phyloP scores from a whole-genome alignment of 2,329 filamentous ascomycete species.

The Nothopassalora personata region DNA sequence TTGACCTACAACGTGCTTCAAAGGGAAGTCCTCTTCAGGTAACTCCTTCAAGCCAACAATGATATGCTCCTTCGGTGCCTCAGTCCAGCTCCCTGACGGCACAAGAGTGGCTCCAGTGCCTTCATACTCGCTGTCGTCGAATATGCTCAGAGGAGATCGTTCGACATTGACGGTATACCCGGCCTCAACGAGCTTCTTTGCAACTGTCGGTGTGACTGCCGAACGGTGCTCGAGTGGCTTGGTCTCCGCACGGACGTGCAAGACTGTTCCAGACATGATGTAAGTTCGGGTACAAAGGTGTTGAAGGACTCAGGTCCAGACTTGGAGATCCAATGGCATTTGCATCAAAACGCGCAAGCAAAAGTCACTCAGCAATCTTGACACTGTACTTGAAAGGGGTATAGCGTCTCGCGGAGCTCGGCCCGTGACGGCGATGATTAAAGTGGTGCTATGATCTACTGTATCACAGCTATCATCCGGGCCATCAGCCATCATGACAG shows the following conservation, averaged over 20 bases:
- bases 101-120: conserved; percentile 37
- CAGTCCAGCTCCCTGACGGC: conserved; percentile 37
- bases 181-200: conserved; percentile 38
- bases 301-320: neutral
- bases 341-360: neutral
- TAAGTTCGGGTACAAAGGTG: neutral
- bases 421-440: too few species aligned
- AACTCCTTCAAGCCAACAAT: conserved; percentile 40
- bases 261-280: conserved; percentile 25
- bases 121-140: conserved; percentile 38
- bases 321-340: neutral
- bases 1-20: conserved; percentile 55
- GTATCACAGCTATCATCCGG: too few species aligned
- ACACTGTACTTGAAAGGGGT: neutral
- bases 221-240: conserved; percentile 37
- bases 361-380: neutral
- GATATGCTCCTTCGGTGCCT: conserved; percentile 38
- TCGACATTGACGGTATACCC: conserved; percentile 40
- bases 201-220: conserved; percentile 36
- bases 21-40: conserved; percentile 55
- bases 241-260: conserved; percentile 33
- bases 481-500: too few species aligned
- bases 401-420: neutral
- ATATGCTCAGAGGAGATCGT: conserved; percentile 36
- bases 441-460: too few species aligned